Percentiles rank a stretch among this genome's conserved stretches.
Conservation (phyloP, 179 eudicot species). For the Spergularia azorica region DNA sequence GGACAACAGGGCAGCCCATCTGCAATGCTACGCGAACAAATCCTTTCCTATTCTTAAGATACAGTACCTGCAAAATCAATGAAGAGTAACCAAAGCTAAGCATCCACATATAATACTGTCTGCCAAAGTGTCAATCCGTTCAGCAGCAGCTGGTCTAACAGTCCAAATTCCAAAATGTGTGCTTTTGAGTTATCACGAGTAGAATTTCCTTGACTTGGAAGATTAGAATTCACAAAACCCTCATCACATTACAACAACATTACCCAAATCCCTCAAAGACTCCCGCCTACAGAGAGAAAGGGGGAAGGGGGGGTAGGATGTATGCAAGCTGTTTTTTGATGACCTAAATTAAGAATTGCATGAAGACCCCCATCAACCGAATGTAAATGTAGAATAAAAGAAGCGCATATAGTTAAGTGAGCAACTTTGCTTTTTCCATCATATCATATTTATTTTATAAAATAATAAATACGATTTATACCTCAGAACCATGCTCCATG, state of each 20-base stretch:
- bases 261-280: too few species aligned
- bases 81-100: slow-evolving; percentile 2
- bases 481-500: slow-evolving; percentile 90
- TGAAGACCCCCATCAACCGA: too few species aligned
- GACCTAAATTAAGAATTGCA: too few species aligned
- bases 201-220: not conserved
- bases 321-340: too few species aligned
- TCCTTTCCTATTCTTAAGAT: slow-evolving; percentile 69
- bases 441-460: not conserved
- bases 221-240: not conserved
- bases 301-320: too few species aligned
- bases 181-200: not conserved
- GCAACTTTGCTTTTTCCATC: too few species aligned
- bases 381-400: too few species aligned
- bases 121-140: not conserved
- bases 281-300: too few species aligned
- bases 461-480: slow-evolving; percentile 1
- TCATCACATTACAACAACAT: not conserved
- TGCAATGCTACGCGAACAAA: slow-evolving; percentile 85
- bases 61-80: slow-evolving; percentile 52
- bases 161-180: not conserved
- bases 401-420: too few species aligned
- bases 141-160: not conserved
- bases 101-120: not conserved
- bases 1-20: slow-evolving; percentile 74